phyloP scores from a whole-genome alignment of 164 flowering plant species.

The Vitis cinerea region DNA sequence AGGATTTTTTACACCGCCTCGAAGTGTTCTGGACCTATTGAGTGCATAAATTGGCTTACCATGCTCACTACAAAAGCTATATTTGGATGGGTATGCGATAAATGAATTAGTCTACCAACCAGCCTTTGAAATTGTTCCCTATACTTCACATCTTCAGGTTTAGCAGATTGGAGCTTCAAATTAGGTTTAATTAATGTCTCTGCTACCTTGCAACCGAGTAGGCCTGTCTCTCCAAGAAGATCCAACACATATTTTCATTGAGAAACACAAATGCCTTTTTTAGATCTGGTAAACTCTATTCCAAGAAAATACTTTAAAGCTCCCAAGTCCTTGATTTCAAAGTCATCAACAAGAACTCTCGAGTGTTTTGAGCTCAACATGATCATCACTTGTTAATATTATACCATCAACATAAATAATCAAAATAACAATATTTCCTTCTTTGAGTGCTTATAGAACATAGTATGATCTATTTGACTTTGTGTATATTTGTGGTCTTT shows the following conservation, averaged over 20 bases:
- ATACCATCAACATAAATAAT: no score
- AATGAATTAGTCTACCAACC: no score
- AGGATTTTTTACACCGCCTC: background rate
- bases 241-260: no score
- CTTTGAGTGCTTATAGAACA: background rate
- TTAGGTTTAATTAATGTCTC: background rate
- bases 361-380: background rate
- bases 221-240: no score
- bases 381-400: background rate
- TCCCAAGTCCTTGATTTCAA: background rate
- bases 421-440: background rate
- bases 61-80: background rate
- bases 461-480: background rate
- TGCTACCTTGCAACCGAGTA: background rate
- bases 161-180: background rate
- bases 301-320: background rate
- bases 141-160: no score
- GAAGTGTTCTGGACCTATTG: background rate
- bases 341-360: background rate
- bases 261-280: background rate
- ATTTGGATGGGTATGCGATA: background rate
- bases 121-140: no score
- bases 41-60: no score
- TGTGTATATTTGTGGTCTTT: background rate
- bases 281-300: constrained; percentile 1